phyloP scores from a whole-genome alignment of 2,329 filamentous ascomycete genomes.

The Ophiosphaerella korrae region DNA sequence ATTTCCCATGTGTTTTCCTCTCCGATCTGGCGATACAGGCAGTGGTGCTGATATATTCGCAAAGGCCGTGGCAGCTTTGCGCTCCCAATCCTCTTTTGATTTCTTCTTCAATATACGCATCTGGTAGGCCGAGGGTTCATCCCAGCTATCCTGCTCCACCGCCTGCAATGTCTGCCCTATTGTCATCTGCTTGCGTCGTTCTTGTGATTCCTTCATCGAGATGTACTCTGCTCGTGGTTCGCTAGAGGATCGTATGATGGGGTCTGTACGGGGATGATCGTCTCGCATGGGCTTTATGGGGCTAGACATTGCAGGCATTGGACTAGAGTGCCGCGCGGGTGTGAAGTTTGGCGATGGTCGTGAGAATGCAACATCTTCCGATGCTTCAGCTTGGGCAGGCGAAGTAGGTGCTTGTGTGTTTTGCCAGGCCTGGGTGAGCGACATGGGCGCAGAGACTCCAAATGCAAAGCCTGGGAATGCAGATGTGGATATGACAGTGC shows the following conservation, averaged over 20 bases:
- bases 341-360: slow-evolving; percentile 53
- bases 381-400: slow-evolving; percentile 42
- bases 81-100: slow-evolving; percentile 27
- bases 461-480: slow-evolving; percentile 41
- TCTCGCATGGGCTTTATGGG: slow-evolving; percentile 39
- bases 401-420: slow-evolving; percentile 54
- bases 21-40: slow-evolving; percentile 14
- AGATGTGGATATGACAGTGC: slow-evolving; percentile 41
- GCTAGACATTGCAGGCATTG: slow-evolving; percentile 44
- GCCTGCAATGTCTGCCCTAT: slow-evolving; percentile 15
- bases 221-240: slow-evolving; percentile 52
- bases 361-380: slow-evolving; percentile 52
- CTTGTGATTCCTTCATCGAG: slow-evolving; percentile 53
- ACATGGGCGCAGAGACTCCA: slow-evolving; percentile 39
- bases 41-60: slow-evolving; percentile 36
- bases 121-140: slow-evolving; percentile 27
- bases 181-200: slow-evolving; percentile 37
- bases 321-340: slow-evolving; percentile 44
- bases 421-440: slow-evolving; percentile 53
- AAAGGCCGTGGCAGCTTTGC: slow-evolving; percentile 27
- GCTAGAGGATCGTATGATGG: slow-evolving; percentile 38
- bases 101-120: slow-evolving; percentile 26
- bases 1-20: slow-evolving; percentile 21
- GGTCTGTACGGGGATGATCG: slow-evolving; percentile 26
- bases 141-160: slow-evolving; percentile 37